Percentiles rank a stretch among this genome's conserved stretches.
These are phyloP conservation scores for Fusarium brachygibbosum DNA, from an alignment of 2,329 filamentous ascomycete genomes.

Conservation along the genomic window DNA sequence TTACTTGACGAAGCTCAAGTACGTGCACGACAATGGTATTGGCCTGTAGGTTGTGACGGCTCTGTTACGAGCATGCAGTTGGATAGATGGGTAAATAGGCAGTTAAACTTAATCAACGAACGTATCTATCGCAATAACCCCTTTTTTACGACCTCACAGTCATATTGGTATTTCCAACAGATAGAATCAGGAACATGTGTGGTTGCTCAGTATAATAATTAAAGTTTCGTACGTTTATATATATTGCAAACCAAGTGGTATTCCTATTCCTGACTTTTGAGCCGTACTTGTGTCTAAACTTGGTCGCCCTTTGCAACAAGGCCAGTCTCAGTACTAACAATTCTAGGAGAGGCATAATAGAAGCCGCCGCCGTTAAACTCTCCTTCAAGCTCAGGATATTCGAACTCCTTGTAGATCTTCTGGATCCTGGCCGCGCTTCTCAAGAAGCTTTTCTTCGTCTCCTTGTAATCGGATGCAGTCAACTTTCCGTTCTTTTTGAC, in stretches of 20 bases:
- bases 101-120: too few species aligned
- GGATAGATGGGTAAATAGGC: too few species aligned
- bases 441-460: slow-evolving; percentile 52
- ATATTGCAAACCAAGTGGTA: too few species aligned
- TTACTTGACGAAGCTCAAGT: neutral
- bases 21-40: neutral
- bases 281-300: neutral
- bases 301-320: neutral
- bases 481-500: slow-evolving; percentile 60
- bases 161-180: too few species aligned
- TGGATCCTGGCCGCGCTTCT: slow-evolving; percentile 53
- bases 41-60: neutral
- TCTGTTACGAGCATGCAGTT: neutral
- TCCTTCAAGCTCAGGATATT: slow-evolving; percentile 48
- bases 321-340: slow-evolving; percentile 7
- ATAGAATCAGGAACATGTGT: too few species aligned
- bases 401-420: slow-evolving; percentile 41
- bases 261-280: neutral
- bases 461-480: slow-evolving; percentile 47
- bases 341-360: slow-evolving; percentile 1
- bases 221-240: too few species aligned
- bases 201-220: too few species aligned
- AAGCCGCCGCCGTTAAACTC: slow-evolving; percentile 34
- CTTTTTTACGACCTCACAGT: too few species aligned
- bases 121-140: too few species aligned